A percentile compares a stretch with the other conserved stretches of the same genome.
Evolutionary conservation across 2,329 filamentous ascomycete genomes (phyloP).

Genomic region (Plenodomus biglobosus): DNA sequence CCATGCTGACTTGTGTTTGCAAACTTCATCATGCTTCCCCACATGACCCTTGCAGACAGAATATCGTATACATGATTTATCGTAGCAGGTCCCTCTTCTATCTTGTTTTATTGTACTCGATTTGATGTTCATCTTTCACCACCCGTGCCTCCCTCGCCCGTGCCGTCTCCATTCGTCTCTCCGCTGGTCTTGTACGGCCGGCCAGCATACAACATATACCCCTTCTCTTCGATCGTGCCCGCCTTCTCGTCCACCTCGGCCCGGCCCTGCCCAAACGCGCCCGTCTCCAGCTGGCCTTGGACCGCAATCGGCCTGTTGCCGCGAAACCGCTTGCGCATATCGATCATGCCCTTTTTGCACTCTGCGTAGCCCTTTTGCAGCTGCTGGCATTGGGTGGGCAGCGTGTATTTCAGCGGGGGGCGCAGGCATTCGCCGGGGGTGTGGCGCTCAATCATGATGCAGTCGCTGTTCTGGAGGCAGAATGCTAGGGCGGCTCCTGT

Average conservation of each 20-base stretch:
- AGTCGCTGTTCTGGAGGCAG: slow-evolving; percentile 96
- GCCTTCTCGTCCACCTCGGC: slow-evolving; percentile 35
- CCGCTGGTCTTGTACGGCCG: slow-evolving; percentile 33
- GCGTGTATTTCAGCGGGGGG: slow-evolving; percentile 74
- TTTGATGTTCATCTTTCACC: background rate
- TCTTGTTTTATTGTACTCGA: background rate
- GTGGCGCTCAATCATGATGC: slow-evolving; percentile 90
- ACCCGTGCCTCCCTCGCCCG: slow-evolving; percentile 18
- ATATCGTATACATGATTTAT: background rate
- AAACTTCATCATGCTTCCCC: too few species aligned
- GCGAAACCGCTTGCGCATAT: slow-evolving; percentile 98
- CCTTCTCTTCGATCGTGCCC: slow-evolving; percentile 43
- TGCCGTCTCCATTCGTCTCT: slow-evolving; percentile 35
- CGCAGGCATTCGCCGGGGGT: slow-evolving; percentile 85
- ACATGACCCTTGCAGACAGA: too few species aligned
- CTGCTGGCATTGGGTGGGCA: slow-evolving; percentile 88
- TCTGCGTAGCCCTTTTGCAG: slow-evolving; percentile 87
- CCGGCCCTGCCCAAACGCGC: slow-evolving; percentile 34
- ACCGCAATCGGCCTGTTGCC: slow-evolving; percentile 79
- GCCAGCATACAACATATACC: slow-evolving; percentile 44
- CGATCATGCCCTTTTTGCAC: slow-evolving; percentile 93
- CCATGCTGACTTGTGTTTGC: slow-evolving; percentile 7
- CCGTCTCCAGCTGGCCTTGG: slow-evolving; percentile 36
- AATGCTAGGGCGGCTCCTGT: slow-evolving; percentile 86
- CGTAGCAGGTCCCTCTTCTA: background rate